These are phyloP conservation scores for Cymodocea nodosa DNA, from an alignment of 116 monocot species.

Conservation along the genomic window DNA sequence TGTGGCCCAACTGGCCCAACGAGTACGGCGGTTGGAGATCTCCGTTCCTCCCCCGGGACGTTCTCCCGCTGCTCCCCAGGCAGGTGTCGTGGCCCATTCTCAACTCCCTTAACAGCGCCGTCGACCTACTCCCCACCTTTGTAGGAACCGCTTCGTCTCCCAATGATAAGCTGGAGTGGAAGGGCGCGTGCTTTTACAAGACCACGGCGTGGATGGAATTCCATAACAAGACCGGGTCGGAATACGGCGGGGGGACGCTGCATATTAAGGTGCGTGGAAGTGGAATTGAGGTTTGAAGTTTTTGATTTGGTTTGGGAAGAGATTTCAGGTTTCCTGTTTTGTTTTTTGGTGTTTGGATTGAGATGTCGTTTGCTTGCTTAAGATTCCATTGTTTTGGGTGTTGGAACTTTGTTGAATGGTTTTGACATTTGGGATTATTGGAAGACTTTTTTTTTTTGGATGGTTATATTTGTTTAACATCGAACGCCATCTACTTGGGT, in stretches of 20 bases:
- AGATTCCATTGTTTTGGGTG: not conserved
- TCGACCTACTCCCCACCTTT: constrained; percentile 63
- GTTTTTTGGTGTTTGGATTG: not conserved
- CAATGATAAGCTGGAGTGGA: constrained; percentile 29
- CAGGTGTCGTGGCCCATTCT: constrained; percentile 38
- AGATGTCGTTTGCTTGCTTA: not conserved
- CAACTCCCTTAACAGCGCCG: constrained; percentile 32
- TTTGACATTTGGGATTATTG: not conserved
- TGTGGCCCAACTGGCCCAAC: not conserved
- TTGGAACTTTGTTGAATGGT: too few species aligned
- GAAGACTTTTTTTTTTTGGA: not conserved
- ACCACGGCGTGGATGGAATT: constrained; percentile 64
- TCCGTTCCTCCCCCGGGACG: constrained; percentile 33
- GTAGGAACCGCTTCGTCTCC: constrained; percentile 39
- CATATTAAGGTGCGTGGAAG: constrained; percentile 42
- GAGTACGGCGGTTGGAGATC: constrained; percentile 5
- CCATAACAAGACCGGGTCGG: constrained; percentile 41
- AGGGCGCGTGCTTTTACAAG: constrained; percentile 71
- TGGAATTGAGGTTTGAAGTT: not conserved
- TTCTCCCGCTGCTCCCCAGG: constrained; percentile 53
- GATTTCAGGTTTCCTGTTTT: not conserved
- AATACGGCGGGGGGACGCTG: constrained; percentile 58
- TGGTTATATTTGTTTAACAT: not conserved
- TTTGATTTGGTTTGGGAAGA: not conserved
- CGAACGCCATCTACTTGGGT: not conserved